These are phyloP conservation scores for Microthyrium microscopicum DNA, from an alignment of 2,329 filamentous ascomycete species.

Conservation along the genomic window DNA sequence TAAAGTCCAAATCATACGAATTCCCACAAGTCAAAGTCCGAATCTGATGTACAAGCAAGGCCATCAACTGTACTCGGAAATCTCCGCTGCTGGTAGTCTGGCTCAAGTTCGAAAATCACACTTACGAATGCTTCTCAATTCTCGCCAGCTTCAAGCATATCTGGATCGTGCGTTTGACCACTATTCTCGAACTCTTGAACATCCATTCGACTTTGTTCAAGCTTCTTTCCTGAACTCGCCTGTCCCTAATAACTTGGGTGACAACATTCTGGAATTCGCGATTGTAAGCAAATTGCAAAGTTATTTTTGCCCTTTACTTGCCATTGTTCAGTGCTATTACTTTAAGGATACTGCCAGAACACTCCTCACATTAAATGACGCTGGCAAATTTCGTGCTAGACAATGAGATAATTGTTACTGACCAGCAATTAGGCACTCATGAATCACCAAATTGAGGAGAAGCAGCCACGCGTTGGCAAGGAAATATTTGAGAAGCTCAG, in stretches of 20 bases:
- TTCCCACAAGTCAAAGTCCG: slow-evolving; percentile 28
- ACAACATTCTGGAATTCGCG: slow-evolving; percentile 33
- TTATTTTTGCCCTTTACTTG: too few relatives aligned
- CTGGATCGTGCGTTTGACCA: slow-evolving; percentile 34
- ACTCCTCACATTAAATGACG: too few relatives aligned
- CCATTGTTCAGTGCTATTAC: too few relatives aligned
- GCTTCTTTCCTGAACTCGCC: slow-evolving; percentile 28
- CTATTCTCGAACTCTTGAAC: slow-evolving; percentile 27
- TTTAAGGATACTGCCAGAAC: too few relatives aligned
- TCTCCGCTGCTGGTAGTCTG: slow-evolving; percentile 24
- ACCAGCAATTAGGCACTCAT: too few relatives aligned
- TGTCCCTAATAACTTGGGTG: slow-evolving; percentile 31
- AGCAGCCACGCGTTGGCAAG: slow-evolving; percentile 9
- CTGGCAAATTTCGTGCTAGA: too few relatives aligned
- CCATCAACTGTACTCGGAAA: slow-evolving; percentile 26
- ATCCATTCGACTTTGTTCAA: slow-evolving; percentile 35
- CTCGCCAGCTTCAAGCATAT: slow-evolving; percentile 30
- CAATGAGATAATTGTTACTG: too few relatives aligned
- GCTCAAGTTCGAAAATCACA: slow-evolving; percentile 26
- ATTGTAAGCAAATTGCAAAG: too few relatives aligned
- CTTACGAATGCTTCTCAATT: slow-evolving; percentile 31
- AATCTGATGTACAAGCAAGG: slow-evolving; percentile 34
- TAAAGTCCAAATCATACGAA: slow-evolving; percentile 19
- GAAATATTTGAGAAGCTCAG: slow-evolving; percentile 28
- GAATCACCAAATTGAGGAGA: slow-evolving; percentile 13